Base-by-base conservation (phyloP, 768 basidiomycete species). In the Rhizopogon vinicolor region DNA sequence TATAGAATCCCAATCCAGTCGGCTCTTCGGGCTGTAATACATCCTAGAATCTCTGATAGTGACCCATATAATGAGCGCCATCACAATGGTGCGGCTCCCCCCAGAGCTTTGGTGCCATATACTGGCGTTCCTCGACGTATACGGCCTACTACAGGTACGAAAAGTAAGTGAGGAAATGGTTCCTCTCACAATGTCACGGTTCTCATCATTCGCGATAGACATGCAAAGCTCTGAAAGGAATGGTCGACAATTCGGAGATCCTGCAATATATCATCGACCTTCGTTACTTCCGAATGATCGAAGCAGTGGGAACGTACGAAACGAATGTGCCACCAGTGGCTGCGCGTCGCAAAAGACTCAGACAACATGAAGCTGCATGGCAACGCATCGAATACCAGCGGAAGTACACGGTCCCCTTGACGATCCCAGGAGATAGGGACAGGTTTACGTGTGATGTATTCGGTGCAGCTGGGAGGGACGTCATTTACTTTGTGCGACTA, bases 381-480 rank as follows among this genome's bases (percentile, higher is more conserved):
- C 75, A 74, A 53, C 68, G 67, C 7, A 62, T 82, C 19, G 63
- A 64, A 18, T 77, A 74, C 71, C 76, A 68, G 50, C 64, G 64
- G 46, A 64, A 67, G 3, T 69, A 72, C 57, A 71, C 65, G 18
- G 62, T 80, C 35, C 63, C 71, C 3, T 61, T 79, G 5, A 76
- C 78, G 0, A 73, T 73, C 8, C 74, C 77, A 0, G 79, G 78
- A 5, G 75, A 75, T 0, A 73, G 81, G 1, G 81, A 80, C 60
- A 79, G 81, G 55, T 80, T 81, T 60, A 70, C 73, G 4, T 78
- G 77, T 8, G 80, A 78, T 1, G 60, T 79, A 25, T 83, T 82
- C 62, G 80, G 74, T 1, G 13, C 33, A 22, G 77, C 76, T 12
- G 71, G 72, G 57, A 80, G 78, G 51, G 65, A 72, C 42, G 75